Conservation (phyloP, 176 grass and related monocot genomes). For the Avena sativa region DNA sequence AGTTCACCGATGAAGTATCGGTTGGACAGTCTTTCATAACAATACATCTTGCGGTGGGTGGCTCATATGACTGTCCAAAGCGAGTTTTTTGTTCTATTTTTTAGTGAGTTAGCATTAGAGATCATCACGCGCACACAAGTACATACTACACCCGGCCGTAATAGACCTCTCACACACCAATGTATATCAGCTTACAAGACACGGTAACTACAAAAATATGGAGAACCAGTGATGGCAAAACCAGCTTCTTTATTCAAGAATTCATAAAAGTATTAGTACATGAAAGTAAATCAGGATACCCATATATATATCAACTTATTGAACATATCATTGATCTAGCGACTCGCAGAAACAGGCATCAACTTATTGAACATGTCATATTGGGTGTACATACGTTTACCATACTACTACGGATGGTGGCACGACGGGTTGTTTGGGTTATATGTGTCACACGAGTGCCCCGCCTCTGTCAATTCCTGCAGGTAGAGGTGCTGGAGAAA, state of each 20-base stretch:
- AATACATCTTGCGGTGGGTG: too few species aligned
- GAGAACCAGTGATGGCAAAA: background rate
- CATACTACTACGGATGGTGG: background rate
- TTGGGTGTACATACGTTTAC: background rate
- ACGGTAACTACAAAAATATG: background rate
- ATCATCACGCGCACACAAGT: background rate
- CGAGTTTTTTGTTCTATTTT: too few species aligned
- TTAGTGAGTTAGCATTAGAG: background rate
- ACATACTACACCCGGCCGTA: background rate
- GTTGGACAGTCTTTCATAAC: too few species aligned
- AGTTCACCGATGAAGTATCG: too few species aligned
- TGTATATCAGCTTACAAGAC: background rate
- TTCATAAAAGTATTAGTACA: background rate
- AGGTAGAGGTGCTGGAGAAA: constrained; percentile 10
- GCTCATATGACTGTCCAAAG: too few species aligned
- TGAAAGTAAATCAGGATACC: background rate
- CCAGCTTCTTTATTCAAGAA: background rate
- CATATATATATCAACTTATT: background rate
- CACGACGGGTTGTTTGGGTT: background rate
- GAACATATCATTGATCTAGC: background rate
- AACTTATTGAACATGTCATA: background rate
- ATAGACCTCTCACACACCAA: background rate
- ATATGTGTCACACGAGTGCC: accelerated
- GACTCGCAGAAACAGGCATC: background rate
- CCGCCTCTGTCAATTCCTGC: background rate